Conservation (phyloP, 768 basidiomycete genomes). For the Boletus reticuloceps region DNA sequence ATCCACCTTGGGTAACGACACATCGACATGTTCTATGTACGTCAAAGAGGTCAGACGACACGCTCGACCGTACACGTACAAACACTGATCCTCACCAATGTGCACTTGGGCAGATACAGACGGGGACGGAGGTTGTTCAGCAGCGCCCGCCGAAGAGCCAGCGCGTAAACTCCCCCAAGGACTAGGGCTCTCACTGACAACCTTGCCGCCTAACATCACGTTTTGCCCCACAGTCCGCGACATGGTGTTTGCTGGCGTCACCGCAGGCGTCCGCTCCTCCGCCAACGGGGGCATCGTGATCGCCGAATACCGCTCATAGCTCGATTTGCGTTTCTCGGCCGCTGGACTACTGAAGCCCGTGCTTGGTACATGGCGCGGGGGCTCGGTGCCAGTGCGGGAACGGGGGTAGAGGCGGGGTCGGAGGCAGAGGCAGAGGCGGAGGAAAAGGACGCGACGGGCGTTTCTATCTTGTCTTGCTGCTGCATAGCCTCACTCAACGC, state of each 20-base stretch:
- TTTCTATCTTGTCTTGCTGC: constrained; percentile 9
- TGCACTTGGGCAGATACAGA: constrained; percentile 22
- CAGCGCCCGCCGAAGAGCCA: background rate
- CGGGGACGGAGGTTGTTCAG: background rate
- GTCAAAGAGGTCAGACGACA: constrained; percentile 1
- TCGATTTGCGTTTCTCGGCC: constrained; percentile 61
- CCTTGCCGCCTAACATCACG: background rate
- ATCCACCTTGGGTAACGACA: constrained; percentile 47
- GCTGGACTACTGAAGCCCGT: constrained; percentile 20
- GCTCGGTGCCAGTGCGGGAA: background rate
- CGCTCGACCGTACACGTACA: background rate
- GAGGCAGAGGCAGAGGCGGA: background rate
- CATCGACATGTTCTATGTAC: constrained; percentile 38
- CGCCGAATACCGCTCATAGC: constrained; percentile 63
- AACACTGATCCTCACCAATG: constrained; percentile 29
- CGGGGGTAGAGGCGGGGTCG: background rate
- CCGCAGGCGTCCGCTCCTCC: constrained; percentile 62
- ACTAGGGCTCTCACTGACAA: constrained; percentile 10
- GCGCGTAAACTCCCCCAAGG: constrained; percentile 6
- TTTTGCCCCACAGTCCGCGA: constrained; percentile 29
- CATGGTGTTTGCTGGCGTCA: constrained; percentile 55
- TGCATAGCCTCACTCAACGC: constrained; percentile 43
- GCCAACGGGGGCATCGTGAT: constrained; percentile 61
- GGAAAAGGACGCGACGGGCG: too few species aligned
- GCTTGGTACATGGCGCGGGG: constrained; percentile 13